Base-by-base conservation (phyloP, 306 rosid genomes). In the Abrus pulchellus region DNA sequence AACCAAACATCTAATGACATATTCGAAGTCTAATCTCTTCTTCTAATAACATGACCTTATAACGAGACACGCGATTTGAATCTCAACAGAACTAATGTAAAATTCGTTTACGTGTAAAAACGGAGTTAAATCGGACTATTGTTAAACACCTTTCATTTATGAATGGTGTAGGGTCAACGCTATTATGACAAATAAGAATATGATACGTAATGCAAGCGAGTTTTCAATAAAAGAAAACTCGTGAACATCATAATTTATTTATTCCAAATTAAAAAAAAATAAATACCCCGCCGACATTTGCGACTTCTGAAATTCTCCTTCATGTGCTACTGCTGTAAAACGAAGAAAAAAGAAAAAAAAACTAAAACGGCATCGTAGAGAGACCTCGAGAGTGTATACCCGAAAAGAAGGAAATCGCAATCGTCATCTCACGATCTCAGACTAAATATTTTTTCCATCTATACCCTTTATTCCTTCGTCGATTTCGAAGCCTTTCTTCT, bases 291-390 rank as follows among this genome's bases (percentile, higher is more conserved):
- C 65, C 38, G 71, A 75, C 71, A 33, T 75, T 1, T 45, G 49
- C 12, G 59, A 45, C 71, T 45, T 66, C 9, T 28, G 13, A 43
- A 66, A 1, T 6, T 36, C 40, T 4, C 40, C 2, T 36, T 4
- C 40, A 36, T 36, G 40, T 36, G 40, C 40, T 36, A 4, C 5
- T 36, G 40, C 40, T 36, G 40, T 9, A 47, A 8, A 69, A 45
- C 29, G 1, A 28, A 30, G 5, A 45, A 4, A 34, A 38, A 53
- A 54, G 20, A 29, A 27, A 3, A 63, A 14, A 44, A 9, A 2
- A 6, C 2, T 3, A 3, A 44, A 78, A 79, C 62, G 83, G 30
- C 77, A 68, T 3, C 77, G 76, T 67, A 7, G 2, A 0, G 14
- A 43, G 33, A 41, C 20, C 9, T 67, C 2, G 72, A 8, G 2